Evolutionary conservation across 2,329 filamentous ascomycete species (phyloP), one percentile per base, ranked within the genome.

Genomic region (Blastomyces parvus): DNA sequence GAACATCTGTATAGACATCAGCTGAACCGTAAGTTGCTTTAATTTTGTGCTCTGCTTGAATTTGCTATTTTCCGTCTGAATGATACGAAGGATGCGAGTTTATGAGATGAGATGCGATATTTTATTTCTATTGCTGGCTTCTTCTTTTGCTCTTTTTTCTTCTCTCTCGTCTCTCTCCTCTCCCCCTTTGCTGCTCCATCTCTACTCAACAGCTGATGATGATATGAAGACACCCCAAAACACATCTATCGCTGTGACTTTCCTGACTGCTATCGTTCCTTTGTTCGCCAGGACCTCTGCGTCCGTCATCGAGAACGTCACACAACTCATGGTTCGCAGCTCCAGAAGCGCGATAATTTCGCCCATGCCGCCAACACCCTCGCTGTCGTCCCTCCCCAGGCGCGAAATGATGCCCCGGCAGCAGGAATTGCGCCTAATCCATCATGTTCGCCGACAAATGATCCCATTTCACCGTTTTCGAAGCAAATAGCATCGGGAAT

Each of bases 1-100:
- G 94, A 97, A 77, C 94, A 99, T 80, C 81, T 99, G 79, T 97
- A 97, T 78, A 86, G 94, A 56, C 93, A 97, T 77, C 92, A 97
- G 78, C 79, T 97, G 69, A 99, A 99, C 74, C 94, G 89, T 91
- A 81, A 75, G 86, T 80, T 40, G 27, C 66, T 63, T 64, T n/a
- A n/a, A 57, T 46, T 63, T 53, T 62, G 50, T 5, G 11, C 17
- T 17, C 33, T 62, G 46, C 50, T 48, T 60, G 33, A 22, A 46
- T 30, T 9, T 60, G 44, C 50, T 36, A 19, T n/a, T 4, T 59
- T 59, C 33, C 33, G 38, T 36, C 53, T 36, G 17, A 19, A 33
- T 53, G 19, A 19, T 2, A 33, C 19, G 8, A 33, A 6, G 13
- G 7, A 7, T 36, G 7, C 25, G 17, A 42, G 13, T 19, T 17